These are phyloP conservation scores for Populus hybrid DNA, from an alignment of 441 rosid genomes.

Conservation along the genomic window DNA sequence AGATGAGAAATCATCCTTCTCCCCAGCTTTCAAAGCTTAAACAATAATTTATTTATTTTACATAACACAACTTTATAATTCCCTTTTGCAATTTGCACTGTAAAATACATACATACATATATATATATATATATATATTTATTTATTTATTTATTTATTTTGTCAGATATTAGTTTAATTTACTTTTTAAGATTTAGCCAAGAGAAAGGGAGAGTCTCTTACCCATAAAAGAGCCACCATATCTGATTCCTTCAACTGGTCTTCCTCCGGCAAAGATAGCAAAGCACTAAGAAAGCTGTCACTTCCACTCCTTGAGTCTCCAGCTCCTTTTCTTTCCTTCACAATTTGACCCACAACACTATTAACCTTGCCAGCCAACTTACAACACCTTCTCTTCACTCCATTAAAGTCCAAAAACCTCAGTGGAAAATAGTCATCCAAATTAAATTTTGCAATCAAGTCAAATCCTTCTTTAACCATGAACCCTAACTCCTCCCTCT, in stretches of 20 bases:
- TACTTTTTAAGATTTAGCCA: background rate
- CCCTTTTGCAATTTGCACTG: background rate
- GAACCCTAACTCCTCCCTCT: slow-evolving; percentile 26
- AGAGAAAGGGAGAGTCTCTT: slow-evolving; percentile 9
- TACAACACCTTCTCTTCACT: slow-evolving; percentile 53
- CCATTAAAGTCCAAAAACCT: slow-evolving; percentile 53
- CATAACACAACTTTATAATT: background rate
- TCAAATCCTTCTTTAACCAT: slow-evolving; percentile 64
- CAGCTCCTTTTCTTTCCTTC: slow-evolving; percentile 28
- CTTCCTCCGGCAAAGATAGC: slow-evolving; percentile 52
- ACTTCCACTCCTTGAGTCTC: slow-evolving; percentile 18
- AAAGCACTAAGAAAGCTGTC: slow-evolving; percentile 48
- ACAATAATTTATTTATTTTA: too few species aligned
- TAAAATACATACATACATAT: too few species aligned
- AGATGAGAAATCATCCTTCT: too few species aligned
- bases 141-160: too few species aligned
- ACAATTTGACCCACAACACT: slow-evolving; percentile 39
- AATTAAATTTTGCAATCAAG: slow-evolving; percentile 40
- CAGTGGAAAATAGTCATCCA: slow-evolving; percentile 53
- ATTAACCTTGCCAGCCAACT: slow-evolving; percentile 40
- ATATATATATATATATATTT: too few species aligned
- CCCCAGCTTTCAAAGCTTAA: background rate
- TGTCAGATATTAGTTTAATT: background rate
- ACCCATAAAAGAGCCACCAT: slow-evolving; percentile 65
- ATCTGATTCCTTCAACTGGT: slow-evolving; percentile 46